Base-by-base conservation (phyloP, 495 filamentous ascomycete species). In the Daldinia loculata region DNA sequence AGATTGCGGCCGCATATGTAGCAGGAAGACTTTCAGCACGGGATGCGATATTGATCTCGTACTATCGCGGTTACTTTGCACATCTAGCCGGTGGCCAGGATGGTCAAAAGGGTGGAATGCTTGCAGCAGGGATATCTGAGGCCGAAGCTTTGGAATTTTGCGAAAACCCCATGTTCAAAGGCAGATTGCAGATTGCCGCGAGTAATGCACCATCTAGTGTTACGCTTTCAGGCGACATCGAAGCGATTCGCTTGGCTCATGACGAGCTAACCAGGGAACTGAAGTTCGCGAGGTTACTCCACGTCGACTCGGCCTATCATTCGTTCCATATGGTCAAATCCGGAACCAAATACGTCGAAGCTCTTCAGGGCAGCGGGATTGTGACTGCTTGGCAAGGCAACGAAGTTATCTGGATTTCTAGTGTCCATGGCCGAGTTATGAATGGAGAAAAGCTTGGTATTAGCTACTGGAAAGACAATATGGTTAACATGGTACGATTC, bases 1-100 rank as follows among this genome's bases (percentile, higher is more conserved):
- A 91, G 74, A 88, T 91, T 36, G 87, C 82, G 4, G 87, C 88
- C 11, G 88, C 88, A 0, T 91, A 89, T 74, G 86, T 87, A n/a
- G 80, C 86, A 7, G 87, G 82, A 4, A 78, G 75, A 3, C 59
- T 90, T 8, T 80, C 80, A 0, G 74, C 80, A 15, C 68, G 62
- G 69, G 84, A 79, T 74, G 87, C 82, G 9, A 82, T 84, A 15
- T 56, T 82, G 24, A 77, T 83, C 61, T 74, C 82, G 0, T 80
- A 84, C 55, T 82, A 84, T 48, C 80, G 82, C 9, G 82, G 82
- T n/a, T 56, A 74, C 63, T 68, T 66, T 2, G 77, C 81, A 0
- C 67, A 75, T 56, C 74, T 79, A 8, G 80, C 81, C 2, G n/a
- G 60, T 27, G 69, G 77, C 8, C 8, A 58, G 3, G 63, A 73